Evolutionary conservation across 352 stramenopile genomes (phyloP).

Genomic region (Pythium aristosporum): DNA sequence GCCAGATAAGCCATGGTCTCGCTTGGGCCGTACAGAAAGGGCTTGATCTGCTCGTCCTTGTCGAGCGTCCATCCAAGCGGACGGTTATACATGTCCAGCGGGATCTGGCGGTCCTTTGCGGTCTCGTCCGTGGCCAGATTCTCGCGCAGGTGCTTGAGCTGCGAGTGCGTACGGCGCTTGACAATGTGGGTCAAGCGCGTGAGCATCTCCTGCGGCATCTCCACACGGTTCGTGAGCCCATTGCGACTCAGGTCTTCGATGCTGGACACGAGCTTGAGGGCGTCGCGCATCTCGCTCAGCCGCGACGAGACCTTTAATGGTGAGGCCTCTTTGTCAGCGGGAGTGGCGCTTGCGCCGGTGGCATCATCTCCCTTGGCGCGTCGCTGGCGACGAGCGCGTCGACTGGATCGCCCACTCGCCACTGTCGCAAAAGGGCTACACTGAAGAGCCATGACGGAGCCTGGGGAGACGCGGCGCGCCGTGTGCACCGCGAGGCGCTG

Average conservation of each 20-base stretch:
- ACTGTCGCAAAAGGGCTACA: conserved; percentile 19
- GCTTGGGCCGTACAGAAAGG: conserved; percentile 62
- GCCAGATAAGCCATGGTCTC: conserved; percentile 78
- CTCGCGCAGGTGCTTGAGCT: conserved; percentile 68
- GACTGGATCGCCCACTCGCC: conserved; percentile 16
- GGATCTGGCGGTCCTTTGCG: conserved; percentile 48
- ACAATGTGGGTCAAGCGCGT: conserved; percentile 56
- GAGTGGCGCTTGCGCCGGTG: neutral
- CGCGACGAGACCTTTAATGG: conserved; percentile 19
- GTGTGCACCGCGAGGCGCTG: conserved; percentile 12
- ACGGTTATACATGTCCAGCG: conserved; percentile 77
- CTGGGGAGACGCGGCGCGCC: neutral
- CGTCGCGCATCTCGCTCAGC: conserved; percentile 37
- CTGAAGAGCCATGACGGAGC: neutral
- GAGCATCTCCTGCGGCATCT: conserved; percentile 72
- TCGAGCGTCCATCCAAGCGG: conserved; percentile 80
- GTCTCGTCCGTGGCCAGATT: conserved; percentile 47
- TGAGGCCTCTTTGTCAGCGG: neutral
- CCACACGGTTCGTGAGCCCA: conserved; percentile 60
- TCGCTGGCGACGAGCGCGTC: conserved; percentile 47
- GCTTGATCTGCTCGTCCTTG: conserved; percentile 56
- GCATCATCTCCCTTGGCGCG: conserved; percentile 28
- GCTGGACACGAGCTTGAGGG: conserved; percentile 46
- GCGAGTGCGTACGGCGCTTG: conserved; percentile 71
- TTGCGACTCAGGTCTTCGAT: conserved; percentile 66